Evolutionary conservation across 148 eudicot genomes (phyloP).

Genomic region (Fallopia convolvulus): DNA sequence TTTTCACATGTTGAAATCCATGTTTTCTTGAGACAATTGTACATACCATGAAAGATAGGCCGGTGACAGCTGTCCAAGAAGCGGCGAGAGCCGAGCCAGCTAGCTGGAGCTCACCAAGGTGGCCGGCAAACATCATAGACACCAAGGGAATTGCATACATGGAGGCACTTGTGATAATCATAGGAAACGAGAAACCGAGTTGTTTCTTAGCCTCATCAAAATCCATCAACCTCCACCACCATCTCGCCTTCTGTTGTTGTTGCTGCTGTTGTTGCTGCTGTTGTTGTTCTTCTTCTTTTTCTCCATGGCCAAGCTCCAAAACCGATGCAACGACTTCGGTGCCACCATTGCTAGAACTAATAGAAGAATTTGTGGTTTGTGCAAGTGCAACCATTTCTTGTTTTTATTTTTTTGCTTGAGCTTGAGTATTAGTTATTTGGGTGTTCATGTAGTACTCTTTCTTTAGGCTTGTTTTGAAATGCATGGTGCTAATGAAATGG

Average conservation of each 20-base stretch:
- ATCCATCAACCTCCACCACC: conserved; percentile 39
- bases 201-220: conserved; percentile 52
- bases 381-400: neutral
- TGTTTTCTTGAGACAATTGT: no score
- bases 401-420: conserved; percentile 14
- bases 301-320: neutral
- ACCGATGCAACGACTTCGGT: neutral
- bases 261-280: no score
- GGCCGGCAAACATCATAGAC: conserved; percentile 84
- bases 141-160: conserved; percentile 53
- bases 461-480: neutral
- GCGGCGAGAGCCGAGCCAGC: conserved; percentile 72
- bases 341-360: neutral
- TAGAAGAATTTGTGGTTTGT: neutral
- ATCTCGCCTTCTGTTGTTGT: conserved; percentile 1
- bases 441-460: neutral
- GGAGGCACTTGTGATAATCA: conserved; percentile 61
- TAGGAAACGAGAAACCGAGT: conserved; percentile 49
- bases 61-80: conserved; percentile 75
- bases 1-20: no score
- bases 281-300: neutral
- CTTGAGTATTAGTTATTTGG: neutral
- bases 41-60: conserved; percentile 63
- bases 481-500: neutral
- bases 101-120: conserved; percentile 71